Base-by-base conservation (phyloP, 2,329 filamentous ascomycete genomes). In the Chaetomiaceae sp. region DNA sequence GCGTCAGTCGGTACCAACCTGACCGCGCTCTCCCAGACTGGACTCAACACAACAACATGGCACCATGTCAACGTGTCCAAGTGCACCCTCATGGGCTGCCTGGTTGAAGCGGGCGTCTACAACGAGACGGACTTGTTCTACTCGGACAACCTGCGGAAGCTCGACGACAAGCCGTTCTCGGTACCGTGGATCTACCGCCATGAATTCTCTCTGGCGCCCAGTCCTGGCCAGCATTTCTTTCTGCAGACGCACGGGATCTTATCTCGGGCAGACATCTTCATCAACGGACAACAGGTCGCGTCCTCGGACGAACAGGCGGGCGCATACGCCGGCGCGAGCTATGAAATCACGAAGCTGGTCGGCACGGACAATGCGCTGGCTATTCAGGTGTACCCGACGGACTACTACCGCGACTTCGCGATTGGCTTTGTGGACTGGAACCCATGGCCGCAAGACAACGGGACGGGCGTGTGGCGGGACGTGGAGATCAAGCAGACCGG, bases 361-460 rank as follows among this genome's bases (percentile, higher is more conserved):
- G 51, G 55, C 0, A 65, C 67, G 0, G 42, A 50, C 0, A 82
- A 83, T 53, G 71, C 72, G 0, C 51, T 84, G 2, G 64, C 75
- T 1, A 69, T 82, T 15, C 66, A 68, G 32, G 74, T 71, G 0
- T 71, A 81, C 51, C 78, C 79, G 0, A 81, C 79, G 0, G 67
- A 79, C 51, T 82, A 81, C 57, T 68, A 75, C 14, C 68, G 73
- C 19, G 78, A 83, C 49, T 72, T 83, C 42, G 78, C 73, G 0
- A 62, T 80, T 9, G 76, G 76, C 0, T 83, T 79, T 45, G 72
- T 78, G 0, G 78, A 82, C 54, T 82, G 79, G 78, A 81, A 81
- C 45, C 77, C 77, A 0, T 73, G 74, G 44, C 76, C 79, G 0
- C 71, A 76, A 0, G 79, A 83, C 57, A 81, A 82, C 38, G 79